phyloP scores from a whole-genome alignment of 1,139 yeast genomes.

The Petasospora fabianii region DNA sequence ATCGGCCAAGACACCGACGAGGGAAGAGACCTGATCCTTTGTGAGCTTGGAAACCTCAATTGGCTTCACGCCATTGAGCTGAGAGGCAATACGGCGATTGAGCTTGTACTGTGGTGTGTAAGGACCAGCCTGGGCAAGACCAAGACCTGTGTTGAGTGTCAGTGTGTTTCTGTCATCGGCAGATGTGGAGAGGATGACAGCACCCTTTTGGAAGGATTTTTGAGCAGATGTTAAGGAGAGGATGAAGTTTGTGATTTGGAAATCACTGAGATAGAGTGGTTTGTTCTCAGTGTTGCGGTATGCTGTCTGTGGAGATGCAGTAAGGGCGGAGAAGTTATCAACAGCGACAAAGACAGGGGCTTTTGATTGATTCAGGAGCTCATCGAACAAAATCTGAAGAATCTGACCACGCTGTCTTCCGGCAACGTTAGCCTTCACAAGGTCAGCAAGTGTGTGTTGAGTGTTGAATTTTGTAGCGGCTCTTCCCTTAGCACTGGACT shows the following conservation, averaged over 20 bases:
- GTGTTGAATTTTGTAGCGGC: conserved; percentile 36
- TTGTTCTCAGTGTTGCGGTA: conserved; percentile 59
- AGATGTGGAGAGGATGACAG: conserved; percentile 62
- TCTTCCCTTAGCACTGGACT: conserved; percentile 34
- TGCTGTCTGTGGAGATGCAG: conserved; percentile 51
- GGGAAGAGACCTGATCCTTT: conserved; percentile 49
- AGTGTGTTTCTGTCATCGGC: conserved; percentile 41
- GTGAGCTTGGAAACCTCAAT: conserved; percentile 48
- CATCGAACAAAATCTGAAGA: conserved; percentile 53
- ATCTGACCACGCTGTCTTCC: conserved; percentile 36
- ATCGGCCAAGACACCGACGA: conserved; percentile 51
- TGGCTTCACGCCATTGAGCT: conserved; percentile 43
- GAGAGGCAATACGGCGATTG: conserved; percentile 52
- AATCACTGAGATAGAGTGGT: conserved; percentile 56
- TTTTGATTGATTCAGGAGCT: conserved; percentile 38
- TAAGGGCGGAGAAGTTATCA: conserved; percentile 70
- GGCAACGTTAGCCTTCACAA: conserved; percentile 35
- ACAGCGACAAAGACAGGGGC: conserved; percentile 66
- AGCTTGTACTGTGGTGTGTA: conserved; percentile 50
- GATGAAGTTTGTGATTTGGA: conserved; percentile 64
- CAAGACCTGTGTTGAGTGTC: conserved; percentile 63
- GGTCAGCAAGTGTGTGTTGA: conserved; percentile 42
- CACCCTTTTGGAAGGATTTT: conserved; percentile 50
- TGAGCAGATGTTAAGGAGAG: conserved; percentile 57
- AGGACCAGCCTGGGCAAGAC: conserved; percentile 50